Percentiles rank a stretch among this genome's conserved stretches.
Evolutionary conservation across 768 basidiomycete genomes (phyloP).

Genomic region (Macrolepiota fuliginosa): DNA sequence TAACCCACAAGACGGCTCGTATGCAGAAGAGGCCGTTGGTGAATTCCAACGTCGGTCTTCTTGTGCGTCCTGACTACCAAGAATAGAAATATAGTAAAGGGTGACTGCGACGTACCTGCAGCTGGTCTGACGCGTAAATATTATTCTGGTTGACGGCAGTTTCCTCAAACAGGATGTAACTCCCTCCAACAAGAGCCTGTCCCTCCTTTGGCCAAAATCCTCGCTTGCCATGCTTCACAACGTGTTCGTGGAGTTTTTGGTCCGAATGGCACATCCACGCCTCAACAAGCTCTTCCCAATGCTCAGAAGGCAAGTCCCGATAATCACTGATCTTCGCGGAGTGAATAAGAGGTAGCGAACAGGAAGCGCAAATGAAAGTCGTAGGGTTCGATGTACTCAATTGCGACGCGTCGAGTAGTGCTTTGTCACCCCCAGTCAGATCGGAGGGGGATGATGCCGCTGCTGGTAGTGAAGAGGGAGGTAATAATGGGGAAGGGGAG

Average conservation of each 20-base stretch:
- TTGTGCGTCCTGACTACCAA: slow-evolving; percentile 62
- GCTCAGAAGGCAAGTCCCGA: slow-evolving; percentile 89
- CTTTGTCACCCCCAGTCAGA: slow-evolving; percentile 18
- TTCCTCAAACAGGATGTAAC: slow-evolving; percentile 79
- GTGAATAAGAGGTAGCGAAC: slow-evolving; percentile 74
- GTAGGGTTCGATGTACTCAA: slow-evolving; percentile 53
- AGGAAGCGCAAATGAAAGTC: slow-evolving; percentile 75
- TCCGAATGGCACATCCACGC: slow-evolving; percentile 98
- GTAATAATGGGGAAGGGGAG: background rate
- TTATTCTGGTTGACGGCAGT: slow-evolving; percentile 53
- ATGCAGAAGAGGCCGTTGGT: slow-evolving; percentile 49
- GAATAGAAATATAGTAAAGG: slow-evolving; percentile 14
- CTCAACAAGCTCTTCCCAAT: slow-evolving; percentile 97
- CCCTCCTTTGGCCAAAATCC: slow-evolving; percentile 79
- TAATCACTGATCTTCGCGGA: slow-evolving; percentile 50
- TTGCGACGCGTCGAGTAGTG: slow-evolving; percentile 70
- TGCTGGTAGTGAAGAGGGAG: slow-evolving; percentile 2
- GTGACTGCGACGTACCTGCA: slow-evolving; percentile 51
- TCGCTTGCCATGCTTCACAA: slow-evolving; percentile 51
- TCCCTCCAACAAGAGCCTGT: slow-evolving; percentile 85
- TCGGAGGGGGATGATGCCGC: slow-evolving; percentile 20
- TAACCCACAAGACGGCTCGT: slow-evolving; percentile 18
- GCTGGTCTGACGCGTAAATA: slow-evolving; percentile 40
- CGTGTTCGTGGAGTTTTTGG: slow-evolving; percentile 74
- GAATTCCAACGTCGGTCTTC: slow-evolving; percentile 84